These are phyloP conservation scores for Capsicum pubescens DNA, from an alignment of 257 asterid species.

Conservation along the genomic window DNA sequence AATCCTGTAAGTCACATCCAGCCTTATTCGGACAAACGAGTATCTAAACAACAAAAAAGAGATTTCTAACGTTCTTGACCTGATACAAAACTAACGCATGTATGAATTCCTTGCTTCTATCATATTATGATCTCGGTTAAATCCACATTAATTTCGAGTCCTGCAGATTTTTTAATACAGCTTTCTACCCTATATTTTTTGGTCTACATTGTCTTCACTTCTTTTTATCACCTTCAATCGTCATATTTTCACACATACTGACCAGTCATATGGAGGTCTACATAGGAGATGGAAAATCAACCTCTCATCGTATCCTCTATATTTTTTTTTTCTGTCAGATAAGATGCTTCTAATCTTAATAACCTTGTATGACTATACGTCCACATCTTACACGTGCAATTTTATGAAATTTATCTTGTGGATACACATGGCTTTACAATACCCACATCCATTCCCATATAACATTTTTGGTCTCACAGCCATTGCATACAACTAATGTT, in stretches of 20 bases:
- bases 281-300: background rate
- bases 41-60: constrained; percentile 18
- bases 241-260: background rate
- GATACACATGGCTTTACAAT: background rate
- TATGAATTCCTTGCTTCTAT: background rate
- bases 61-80: background rate
- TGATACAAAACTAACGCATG: background rate
- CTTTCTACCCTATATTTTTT: too few species aligned
- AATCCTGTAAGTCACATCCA: background rate
- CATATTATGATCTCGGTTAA: background rate
- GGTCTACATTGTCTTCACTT: too few species aligned
- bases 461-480: background rate
- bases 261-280: background rate
- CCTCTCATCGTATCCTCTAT: background rate
- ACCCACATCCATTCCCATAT: background rate
- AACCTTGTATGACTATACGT: background rate
- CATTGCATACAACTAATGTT: background rate
- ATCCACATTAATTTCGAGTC: background rate
- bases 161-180: background rate
- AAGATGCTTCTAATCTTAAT: too few species aligned
- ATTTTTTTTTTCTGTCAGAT: too few species aligned
- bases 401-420: background rate
- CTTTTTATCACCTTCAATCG: background rate
- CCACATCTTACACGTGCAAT: background rate
- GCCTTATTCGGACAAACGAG: background rate